Percentiles rank a stretch among this genome's conserved stretches.
phyloP scores from a whole-genome alignment of 78 protist species.

The Pigoraptor vietnamica region DNA sequence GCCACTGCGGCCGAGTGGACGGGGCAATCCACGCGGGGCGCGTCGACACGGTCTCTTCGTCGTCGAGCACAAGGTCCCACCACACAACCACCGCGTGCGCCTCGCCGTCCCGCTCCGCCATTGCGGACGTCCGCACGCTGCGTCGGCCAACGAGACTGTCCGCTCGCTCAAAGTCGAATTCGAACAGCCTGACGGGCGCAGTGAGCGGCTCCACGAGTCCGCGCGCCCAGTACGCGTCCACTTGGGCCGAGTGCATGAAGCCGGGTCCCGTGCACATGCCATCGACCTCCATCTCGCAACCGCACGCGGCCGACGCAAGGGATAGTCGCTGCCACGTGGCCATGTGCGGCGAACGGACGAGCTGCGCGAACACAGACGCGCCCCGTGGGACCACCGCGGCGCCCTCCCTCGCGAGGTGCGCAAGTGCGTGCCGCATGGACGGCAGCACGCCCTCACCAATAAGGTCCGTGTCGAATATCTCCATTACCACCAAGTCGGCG shows the following conservation, averaged over 20 bases:
- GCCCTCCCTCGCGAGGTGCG: not conserved
- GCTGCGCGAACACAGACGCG: not conserved
- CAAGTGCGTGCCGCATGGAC: constrained; percentile 15
- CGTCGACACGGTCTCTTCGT: not conserved
- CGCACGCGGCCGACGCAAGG: not conserved
- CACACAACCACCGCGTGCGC: not conserved
- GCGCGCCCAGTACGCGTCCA: not conserved
- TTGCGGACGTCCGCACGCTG: not conserved
- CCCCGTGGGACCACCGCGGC: not conserved
- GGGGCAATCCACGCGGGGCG: not conserved
- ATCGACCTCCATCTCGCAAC: not conserved
- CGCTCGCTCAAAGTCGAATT: not conserved
- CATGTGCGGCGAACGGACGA: not conserved
- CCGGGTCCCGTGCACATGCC: not conserved
- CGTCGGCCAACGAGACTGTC: not conserved
- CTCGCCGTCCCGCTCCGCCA: not conserved
- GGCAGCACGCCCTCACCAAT: constrained; percentile 31
- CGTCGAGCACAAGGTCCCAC: not conserved
- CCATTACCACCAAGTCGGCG: constrained; percentile 15
- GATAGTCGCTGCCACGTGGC: not conserved
- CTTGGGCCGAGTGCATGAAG: not conserved
- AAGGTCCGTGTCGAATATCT: constrained; percentile 41
- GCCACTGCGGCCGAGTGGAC: constrained; percentile 4
- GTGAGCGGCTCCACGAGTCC: not conserved
- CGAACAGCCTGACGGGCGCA: not conserved